Percentiles rank a stretch among this genome's conserved stretches.
phyloP scores from a whole-genome alignment of 2,329 filamentous ascomycete species.

The Aspergillus pseudoviridinutans region DNA sequence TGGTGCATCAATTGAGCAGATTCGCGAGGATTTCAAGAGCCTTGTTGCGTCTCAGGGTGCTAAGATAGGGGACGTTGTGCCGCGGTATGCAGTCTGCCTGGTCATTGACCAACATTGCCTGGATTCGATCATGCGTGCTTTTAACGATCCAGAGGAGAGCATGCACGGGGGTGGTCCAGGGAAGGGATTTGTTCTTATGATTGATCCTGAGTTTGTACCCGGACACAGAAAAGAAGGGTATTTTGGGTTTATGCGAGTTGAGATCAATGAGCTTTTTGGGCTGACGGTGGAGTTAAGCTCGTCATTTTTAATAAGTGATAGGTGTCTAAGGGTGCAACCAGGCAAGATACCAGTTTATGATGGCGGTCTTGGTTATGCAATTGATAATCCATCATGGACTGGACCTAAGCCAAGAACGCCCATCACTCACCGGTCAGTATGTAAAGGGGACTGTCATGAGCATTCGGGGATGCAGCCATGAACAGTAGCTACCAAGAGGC shows the following conservation, averaged over 20 bases:
- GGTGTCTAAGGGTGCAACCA: neutral
- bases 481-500: neutral
- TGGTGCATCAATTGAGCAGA: conserved; percentile 2
- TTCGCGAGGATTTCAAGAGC: conserved; percentile 1
- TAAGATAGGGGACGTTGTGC: neutral
- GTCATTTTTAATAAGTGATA: neutral
- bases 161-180: neutral
- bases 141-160: neutral
- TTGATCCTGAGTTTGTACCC: neutral
- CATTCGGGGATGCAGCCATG: neutral
- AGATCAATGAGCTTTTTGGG: neutral
- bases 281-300: neutral
- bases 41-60: neutral
- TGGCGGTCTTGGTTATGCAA: neutral
- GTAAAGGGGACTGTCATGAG: neutral
- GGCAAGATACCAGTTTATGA: neutral
- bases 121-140: neutral
- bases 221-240: neutral
- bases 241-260: neutral
- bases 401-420: neutral
- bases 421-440: neutral
- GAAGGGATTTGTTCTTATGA: neutral
- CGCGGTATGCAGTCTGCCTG: conserved; percentile 7
- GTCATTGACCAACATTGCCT: conserved; percentile 9
- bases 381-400: neutral